Percentiles rank a stretch among this genome's conserved stretches.
Conservation (phyloP, 768 basidiomycete species). For the Boletus sp. region DNA sequence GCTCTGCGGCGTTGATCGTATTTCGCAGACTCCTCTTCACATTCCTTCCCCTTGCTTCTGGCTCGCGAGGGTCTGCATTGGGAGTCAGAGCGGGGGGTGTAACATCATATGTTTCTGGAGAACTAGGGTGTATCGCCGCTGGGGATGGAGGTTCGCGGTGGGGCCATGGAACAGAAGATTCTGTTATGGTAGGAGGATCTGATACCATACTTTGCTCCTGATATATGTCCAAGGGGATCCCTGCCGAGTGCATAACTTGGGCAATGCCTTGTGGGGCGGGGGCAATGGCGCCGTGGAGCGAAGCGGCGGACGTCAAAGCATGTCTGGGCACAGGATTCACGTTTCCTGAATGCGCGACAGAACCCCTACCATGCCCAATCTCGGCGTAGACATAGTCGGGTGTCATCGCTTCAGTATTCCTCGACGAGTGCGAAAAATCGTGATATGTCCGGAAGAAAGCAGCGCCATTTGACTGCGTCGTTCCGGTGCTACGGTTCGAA, state of each 20-base stretch:
- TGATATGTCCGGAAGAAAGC: slow-evolving; percentile 64
- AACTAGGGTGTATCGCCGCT: slow-evolving; percentile 31
- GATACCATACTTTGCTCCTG: slow-evolving; percentile 12
- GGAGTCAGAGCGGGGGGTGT: slow-evolving; percentile 33
- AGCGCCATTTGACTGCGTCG: slow-evolving; percentile 54
- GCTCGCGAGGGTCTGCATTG: slow-evolving; percentile 29
- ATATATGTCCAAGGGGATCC: slow-evolving; percentile 24
- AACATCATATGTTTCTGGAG: slow-evolving; percentile 43
- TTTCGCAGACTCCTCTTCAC: slow-evolving; percentile 66
- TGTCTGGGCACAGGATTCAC: slow-evolving; percentile 21
- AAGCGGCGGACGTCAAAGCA: slow-evolving; percentile 19
- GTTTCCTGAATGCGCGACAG: slow-evolving; percentile 24
- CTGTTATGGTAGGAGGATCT: slow-evolving; percentile 13
- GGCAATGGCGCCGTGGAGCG: slow-evolving; percentile 20
- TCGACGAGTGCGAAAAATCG: slow-evolving; percentile 39
- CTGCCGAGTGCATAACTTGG: slow-evolving; percentile 36
- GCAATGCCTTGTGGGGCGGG: slow-evolving; percentile 32
- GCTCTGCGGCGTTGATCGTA: slow-evolving; percentile 68
- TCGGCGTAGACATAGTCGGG: slow-evolving; percentile 76
- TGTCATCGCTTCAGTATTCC: slow-evolving; percentile 57
- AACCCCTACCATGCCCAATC: slow-evolving; percentile 70
- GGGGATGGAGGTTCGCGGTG: slow-evolving; percentile 42
- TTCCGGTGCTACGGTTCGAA: slow-evolving; percentile 52
- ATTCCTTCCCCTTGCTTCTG: slow-evolving; percentile 53
- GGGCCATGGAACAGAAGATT: slow-evolving; percentile 41